These are phyloP conservation scores for Boletus fagicola DNA, from an alignment of 768 basidiomycete species.

Conservation along the genomic window DNA sequence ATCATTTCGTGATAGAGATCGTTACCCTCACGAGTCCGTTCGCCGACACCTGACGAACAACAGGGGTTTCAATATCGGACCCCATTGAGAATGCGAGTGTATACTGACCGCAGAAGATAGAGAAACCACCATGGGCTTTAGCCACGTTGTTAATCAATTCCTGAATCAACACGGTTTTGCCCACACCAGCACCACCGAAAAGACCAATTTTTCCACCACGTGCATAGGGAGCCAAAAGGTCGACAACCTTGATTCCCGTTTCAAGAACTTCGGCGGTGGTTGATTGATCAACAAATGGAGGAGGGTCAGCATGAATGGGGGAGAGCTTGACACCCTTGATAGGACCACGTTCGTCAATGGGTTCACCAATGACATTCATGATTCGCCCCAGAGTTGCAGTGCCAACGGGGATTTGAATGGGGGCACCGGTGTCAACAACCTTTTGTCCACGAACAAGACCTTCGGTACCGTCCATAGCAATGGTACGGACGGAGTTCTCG, in stretches of 20 bases:
- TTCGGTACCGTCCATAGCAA: conserved; percentile 99
- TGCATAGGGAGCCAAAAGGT: conserved; percentile 98
- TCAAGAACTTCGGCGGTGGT: conserved; percentile 98
- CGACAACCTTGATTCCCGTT: conserved; percentile 99
- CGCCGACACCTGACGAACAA: conserved; percentile 79
- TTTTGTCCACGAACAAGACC: conserved; percentile 99
- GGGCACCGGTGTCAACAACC: conserved; percentile 94
- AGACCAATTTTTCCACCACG: conserved; percentile 99
- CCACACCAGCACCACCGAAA: conserved; percentile 99
- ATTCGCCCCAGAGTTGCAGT: conserved; percentile 94
- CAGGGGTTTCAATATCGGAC: conserved; percentile 10
- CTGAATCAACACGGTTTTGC: conserved; percentile 99
- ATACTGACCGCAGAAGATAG: conserved; percentile 89
- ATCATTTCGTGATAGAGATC: conserved; percentile 99
- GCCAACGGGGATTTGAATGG: conserved; percentile 97
- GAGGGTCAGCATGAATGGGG: conserved; percentile 97
- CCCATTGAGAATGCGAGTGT: not conserved
- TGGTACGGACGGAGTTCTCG: conserved; percentile 98
- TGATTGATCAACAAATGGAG: conserved; percentile 96
- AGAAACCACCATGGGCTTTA: conserved; percentile 99
- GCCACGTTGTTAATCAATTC: conserved; percentile 99
- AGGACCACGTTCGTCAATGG: conserved; percentile 99
- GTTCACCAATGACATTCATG: conserved; percentile 99
- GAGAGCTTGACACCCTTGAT: conserved; percentile 91
- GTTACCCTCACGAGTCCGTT: conserved; percentile 99